Conservation (phyloP, 2,329 filamentous ascomycete species). For the Zasmidium cellare region DNA sequence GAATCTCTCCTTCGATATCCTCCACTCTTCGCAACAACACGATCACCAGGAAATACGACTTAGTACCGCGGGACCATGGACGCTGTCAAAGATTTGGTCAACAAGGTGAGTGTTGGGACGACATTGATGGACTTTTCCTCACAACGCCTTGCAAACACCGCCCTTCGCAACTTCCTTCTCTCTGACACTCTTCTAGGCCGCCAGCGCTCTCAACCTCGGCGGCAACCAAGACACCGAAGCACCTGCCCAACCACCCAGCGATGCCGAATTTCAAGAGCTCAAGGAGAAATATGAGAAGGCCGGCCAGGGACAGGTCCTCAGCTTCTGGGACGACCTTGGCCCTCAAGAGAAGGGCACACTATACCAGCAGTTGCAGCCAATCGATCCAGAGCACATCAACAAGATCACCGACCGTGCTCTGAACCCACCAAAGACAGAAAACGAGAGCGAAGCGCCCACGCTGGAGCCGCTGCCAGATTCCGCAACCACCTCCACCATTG, state of each 20-base stretch:
- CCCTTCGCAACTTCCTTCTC: background rate
- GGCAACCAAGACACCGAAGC: conserved; percentile 26
- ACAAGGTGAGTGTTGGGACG: conserved; percentile 6
- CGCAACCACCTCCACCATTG: conserved; percentile 85
- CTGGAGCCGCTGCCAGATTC: conserved; percentile 87
- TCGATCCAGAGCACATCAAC: conserved; percentile 87
- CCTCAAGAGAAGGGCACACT: conserved; percentile 72
- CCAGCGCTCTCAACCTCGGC: conserved; percentile 22
- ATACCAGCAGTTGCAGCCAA: conserved; percentile 76
- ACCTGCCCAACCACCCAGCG: conserved; percentile 55
- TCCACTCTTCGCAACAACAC: background rate
- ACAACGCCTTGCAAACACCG: background rate
- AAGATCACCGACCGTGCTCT: conserved; percentile 79
- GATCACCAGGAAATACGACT: background rate
- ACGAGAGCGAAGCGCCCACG: conserved; percentile 51
- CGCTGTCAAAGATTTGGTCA: conserved; percentile 22
- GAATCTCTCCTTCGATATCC: background rate
- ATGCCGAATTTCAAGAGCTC: conserved; percentile 67
- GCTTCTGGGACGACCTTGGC: conserved; percentile 80
- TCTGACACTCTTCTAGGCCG: conserved; percentile 2
- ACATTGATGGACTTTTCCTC: background rate
- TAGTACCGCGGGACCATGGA: conserved; percentile 14
- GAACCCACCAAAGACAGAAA: conserved; percentile 66
- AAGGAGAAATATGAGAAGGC: conserved; percentile 72
- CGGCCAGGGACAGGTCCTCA: conserved; percentile 78